Conservation (phyloP, 2,329 filamentous ascomycete species). For the Neonectria faginata region DNA sequence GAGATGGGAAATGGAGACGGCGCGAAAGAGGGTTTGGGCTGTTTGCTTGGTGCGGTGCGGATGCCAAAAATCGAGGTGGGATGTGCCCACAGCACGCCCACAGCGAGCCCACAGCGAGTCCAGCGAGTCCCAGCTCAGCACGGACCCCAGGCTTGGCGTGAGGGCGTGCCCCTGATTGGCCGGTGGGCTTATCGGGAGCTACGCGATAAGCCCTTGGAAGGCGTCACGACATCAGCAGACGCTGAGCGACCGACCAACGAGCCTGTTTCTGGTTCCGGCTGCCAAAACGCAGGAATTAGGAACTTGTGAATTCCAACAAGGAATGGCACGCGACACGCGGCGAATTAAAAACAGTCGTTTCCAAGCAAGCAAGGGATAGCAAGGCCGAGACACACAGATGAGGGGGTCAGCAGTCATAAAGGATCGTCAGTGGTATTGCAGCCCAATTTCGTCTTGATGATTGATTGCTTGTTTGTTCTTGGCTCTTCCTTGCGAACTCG, state of each 20-base stretch:
- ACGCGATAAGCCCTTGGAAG: conserved; percentile 37
- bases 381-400: conserved; percentile 4
- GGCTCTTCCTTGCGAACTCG: background rate
- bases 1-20: conserved; percentile 23
- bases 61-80: conserved; percentile 48
- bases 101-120: conserved; percentile 5
- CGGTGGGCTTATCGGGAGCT: conserved; percentile 38
- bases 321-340: conserved; percentile 14
- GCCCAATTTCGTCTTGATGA: background rate
- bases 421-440: background rate
- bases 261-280: conserved; percentile 13
- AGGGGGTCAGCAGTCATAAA: conserved; percentile 2
- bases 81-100: conserved; percentile 33
- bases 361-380: background rate
- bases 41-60: conserved; percentile 23
- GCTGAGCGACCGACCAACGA: conserved; percentile 5
- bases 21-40: conserved; percentile 16
- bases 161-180: conserved; percentile 40
- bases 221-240: conserved; percentile 31
- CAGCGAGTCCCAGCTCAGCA: conserved; percentile 32
- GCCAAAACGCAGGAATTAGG: conserved; percentile 7
- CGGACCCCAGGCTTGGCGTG: conserved; percentile 35
- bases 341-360: background rate
- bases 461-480: background rate
- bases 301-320: conserved; percentile 2